These are phyloP conservation scores for Echinosophora koreensis DNA, from an alignment of 306 rosid genomes.

Conservation along the genomic window DNA sequence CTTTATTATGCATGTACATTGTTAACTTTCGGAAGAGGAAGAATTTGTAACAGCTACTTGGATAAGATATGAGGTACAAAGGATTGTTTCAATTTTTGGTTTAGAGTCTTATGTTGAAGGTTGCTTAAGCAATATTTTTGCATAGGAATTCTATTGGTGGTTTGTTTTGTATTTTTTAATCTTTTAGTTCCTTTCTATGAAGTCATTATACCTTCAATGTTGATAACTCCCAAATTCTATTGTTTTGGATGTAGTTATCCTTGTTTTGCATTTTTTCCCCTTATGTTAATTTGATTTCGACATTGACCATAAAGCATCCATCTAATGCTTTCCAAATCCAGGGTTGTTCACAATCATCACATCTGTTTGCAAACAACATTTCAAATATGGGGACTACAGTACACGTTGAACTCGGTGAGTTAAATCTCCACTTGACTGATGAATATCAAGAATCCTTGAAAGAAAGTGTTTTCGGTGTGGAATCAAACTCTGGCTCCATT, in stretches of 20 bases:
- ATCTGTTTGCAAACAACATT: conserved; percentile 88
- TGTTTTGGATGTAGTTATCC: conserved; percentile 28
- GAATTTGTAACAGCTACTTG: neutral
- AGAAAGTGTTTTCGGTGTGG: conserved; percentile 86
- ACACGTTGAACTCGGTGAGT: conserved; percentile 92
- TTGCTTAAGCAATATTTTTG: conserved; percentile 10
- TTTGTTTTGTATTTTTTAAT: conserved; percentile 26
- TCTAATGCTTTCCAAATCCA: conserved; percentile 56
- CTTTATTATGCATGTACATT: conserved; percentile 14
- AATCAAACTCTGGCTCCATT: conserved; percentile 89
- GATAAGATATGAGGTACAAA: neutral
- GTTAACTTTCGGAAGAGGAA: neutral
- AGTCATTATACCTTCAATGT: conserved; percentile 39
- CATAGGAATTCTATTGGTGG: conserved; percentile 18
- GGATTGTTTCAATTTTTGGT: conserved; percentile 9
- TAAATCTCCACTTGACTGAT: conserved; percentile 90
- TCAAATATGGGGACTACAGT: conserved; percentile 80
- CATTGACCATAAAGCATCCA: conserved; percentile 20
- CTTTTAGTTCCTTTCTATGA: conserved; percentile 27
- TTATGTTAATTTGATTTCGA: conserved; percentile 17
- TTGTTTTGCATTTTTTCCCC: conserved; percentile 6
- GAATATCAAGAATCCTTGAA: conserved; percentile 93
- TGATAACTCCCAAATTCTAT: conserved; percentile 8
- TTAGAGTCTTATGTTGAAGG: conserved; percentile 22
- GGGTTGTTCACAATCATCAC: conserved; percentile 96